Base-by-base conservation (phyloP, 352 stramenopile species). In the Phytophthora citrophthora region DNA sequence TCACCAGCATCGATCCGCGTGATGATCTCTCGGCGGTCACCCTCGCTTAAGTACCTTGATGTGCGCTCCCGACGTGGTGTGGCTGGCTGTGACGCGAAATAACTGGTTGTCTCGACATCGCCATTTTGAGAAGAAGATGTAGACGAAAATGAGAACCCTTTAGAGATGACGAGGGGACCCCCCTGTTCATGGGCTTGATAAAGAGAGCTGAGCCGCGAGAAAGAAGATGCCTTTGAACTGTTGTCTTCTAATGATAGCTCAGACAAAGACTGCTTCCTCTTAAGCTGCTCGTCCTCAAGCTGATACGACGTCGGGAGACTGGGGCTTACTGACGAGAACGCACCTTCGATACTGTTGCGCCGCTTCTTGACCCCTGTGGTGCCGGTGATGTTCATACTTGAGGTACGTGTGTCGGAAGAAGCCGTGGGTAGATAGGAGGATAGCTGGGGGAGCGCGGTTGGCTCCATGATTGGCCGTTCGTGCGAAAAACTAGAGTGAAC, bases 1-100 rank as follows among this genome's bases (percentile, higher is more conserved):
- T 86, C 74, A 11, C 77, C 77, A 5, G 34, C 44, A 45, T 80
- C 64, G 39, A 86, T 80, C 16, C 77, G 72, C 11, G 54, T 65
- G 38, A 86, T 83, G 60, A 86, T 83, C 50, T 76, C 64, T 64
- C 59, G 46, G 10, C 64, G 64, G 40, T 69, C 52, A 11, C 51
- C 44, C 27, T 73, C 52, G 29, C 59, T 69, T 24, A 73, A 43
- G 26, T 73, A 73, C 56, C 63, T 66, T 45, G 63, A 71, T 24
- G 63, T 67, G 43, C 63, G 63, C 32, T 71, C 63, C 9, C 63
- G 63, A 53, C 55, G 63, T 7, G 63, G 63, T 23, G 36, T 50
- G n/a, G 55, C 23, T 13, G 43, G n/a, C 31, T 44, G 53, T 50
- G 46, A 68, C 61, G 53, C 60, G 52, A 68, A 68, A 68, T 68